These are phyloP conservation scores for Dictyostelium brefeldianum DNA, from an alignment of 78 protist genomes.

Conservation along the genomic window DNA sequence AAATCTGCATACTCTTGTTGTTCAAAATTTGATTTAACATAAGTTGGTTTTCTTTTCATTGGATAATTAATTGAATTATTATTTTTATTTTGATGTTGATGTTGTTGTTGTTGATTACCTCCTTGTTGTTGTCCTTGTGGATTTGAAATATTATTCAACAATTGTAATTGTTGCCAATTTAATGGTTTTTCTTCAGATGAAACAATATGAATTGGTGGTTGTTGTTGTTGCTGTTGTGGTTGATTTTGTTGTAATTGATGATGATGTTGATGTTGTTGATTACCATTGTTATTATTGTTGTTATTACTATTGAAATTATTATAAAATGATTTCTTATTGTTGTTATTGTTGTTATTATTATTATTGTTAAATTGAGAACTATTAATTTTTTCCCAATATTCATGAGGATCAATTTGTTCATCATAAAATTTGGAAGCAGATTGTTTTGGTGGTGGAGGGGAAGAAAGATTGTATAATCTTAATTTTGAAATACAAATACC, in stretches of 20 bases:
- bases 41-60: slow-evolving; percentile 18
- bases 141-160: background rate
- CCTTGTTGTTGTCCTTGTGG: background rate
- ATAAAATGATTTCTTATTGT: background rate
- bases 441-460: slow-evolving; percentile 17
- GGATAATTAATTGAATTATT: slow-evolving; percentile 3
- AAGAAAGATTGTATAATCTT: slow-evolving; percentile 55
- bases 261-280: background rate
- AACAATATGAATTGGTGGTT: background rate
- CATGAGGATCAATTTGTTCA: slow-evolving; percentile 24
- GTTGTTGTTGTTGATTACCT: background rate
- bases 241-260: slow-evolving; percentile 33
- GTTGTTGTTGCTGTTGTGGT: background rate
- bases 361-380: background rate
- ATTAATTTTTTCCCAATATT: slow-evolving; percentile 52
- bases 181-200: background rate
- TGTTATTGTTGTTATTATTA: background rate
- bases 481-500: slow-evolving; percentile 53
- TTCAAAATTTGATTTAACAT: background rate
- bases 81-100: background rate
- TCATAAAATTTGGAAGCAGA: background rate
- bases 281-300: background rate
- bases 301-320: background rate
- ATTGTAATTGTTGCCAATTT: slow-evolving; percentile 44
- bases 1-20: background rate